Conservation (phyloP, 129 eudicot genomes). For the Escallonia rubra region DNA sequence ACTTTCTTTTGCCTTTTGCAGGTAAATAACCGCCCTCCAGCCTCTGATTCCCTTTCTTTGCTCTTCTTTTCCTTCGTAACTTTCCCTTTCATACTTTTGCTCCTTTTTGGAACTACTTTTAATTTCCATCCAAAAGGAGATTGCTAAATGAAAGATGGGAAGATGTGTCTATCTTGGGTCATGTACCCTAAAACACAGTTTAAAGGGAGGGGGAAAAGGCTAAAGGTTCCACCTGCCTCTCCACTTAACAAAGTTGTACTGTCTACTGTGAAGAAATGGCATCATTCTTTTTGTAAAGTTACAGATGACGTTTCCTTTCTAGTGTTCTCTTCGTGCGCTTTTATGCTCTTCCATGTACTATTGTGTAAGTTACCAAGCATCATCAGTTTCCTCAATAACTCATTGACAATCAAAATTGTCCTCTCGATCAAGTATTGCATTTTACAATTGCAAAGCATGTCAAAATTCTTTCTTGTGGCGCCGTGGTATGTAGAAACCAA, state of each 20-base stretch:
- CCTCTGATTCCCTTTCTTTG: not conserved
- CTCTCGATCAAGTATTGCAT: too few relatives aligned
- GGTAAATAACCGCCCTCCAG: conserved; percentile 35
- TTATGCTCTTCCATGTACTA: too few relatives aligned
- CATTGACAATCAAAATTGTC: too few relatives aligned
- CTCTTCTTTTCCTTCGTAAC: conserved; percentile 1
- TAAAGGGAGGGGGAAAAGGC: conserved; percentile 7
- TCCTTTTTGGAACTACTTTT: not conserved
- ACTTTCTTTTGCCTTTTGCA: conserved; percentile 25
- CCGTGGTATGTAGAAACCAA: too few relatives aligned
- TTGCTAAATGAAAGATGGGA: conserved; percentile 6
- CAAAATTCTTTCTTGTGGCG: too few relatives aligned
- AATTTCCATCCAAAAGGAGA: conserved; percentile 14
- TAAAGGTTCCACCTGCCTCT: conserved; percentile 16
- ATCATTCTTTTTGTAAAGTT: conserved; percentile 24
- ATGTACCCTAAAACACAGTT: conserved; percentile 1
- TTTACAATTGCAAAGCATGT: too few relatives aligned
- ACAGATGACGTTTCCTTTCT: conserved; percentile 7
- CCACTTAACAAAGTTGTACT: conserved; percentile 11
- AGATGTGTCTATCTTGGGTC: conserved; percentile 4
- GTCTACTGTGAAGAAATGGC: conserved; percentile 16
- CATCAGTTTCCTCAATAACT: too few relatives aligned
- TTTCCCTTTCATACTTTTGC: conserved; percentile 8
- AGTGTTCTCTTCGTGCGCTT: too few relatives aligned
- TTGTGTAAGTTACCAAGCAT: too few relatives aligned